Conservation (phyloP, 805 yeast species). For the Candida bentonensis region DNA sequence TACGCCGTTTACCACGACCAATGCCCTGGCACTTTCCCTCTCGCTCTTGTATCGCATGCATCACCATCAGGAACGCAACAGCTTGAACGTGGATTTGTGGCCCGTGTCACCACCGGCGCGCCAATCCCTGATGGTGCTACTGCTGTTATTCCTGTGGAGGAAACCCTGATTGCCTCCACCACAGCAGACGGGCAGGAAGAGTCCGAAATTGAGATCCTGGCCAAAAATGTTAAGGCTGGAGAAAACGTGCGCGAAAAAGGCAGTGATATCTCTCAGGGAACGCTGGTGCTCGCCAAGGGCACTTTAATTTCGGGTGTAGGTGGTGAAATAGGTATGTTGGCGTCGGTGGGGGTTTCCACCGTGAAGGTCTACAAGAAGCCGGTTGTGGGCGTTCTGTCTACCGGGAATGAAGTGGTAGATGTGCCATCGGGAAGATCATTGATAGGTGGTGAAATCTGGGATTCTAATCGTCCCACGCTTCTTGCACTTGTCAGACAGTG, state of each 20-base stretch:
- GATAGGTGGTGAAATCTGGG: constrained; percentile 33
- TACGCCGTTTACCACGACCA: constrained; percentile 34
- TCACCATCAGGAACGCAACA: constrained; percentile 14
- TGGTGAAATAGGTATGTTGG: constrained; percentile 36
- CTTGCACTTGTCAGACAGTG: constrained; percentile 22
- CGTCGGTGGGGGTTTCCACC: constrained; percentile 30
- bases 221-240: constrained; percentile 24
- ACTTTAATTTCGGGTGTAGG: constrained; percentile 27
- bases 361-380: constrained; percentile 31
- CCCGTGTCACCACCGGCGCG: constrained; percentile 43
- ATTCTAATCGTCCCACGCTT: constrained; percentile 36
- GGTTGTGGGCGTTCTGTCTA: constrained; percentile 32
- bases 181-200: constrained; percentile 31
- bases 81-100: constrained; percentile 24
- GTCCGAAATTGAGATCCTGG: constrained; percentile 26
- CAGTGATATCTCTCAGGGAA: constrained; percentile 31
- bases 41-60: constrained; percentile 31
- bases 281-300: constrained; percentile 25
- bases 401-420: constrained; percentile 38
- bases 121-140: constrained; percentile 41
- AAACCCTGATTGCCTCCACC: constrained; percentile 26
- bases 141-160: constrained; percentile 42
- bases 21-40: constrained; percentile 32
- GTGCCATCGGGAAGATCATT: constrained; percentile 10
- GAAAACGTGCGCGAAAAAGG: constrained; percentile 37